Evolutionary conservation across 345 rosid genomes (phyloP), one percentile per base, ranked within the genome.

Genomic region (Erodium maritimum): DNA sequence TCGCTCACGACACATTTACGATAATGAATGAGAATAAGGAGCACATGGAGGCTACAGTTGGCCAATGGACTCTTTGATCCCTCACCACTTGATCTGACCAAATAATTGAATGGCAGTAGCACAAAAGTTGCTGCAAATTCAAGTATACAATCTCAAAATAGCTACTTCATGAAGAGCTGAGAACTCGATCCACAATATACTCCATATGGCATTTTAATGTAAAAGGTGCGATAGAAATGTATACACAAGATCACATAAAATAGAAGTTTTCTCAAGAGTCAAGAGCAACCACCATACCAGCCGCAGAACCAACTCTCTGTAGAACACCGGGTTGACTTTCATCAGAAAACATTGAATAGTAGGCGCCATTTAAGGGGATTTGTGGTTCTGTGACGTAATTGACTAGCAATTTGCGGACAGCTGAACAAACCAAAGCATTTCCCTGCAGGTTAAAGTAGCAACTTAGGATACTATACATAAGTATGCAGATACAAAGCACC

Each of bases 281-380:
- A 37, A 60, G 58, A 8, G 50, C 52, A 52, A 60, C 67, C 20
- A 75, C 29, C 72, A 53, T 82, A 90, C 99, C 91, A 69, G 99
- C 97, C 53, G 85, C 95, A 64, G 88, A 82, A 60, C 96, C 81
- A 56, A 87, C 91, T 84, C 90, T 87, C 66, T 87, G 94, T 59
- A 93, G 71, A 71, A 90, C 90, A 54, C 97, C 90, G 63, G 85
- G 85, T 61, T 77, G 75, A 55, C 66, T 73, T 61, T 69, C 80
- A 45, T 80, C 86, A 52, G 80, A 67, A 74, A 77, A 83, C 52
- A 71, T 22, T 52, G 85, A 71, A 72, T 82, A 80, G 48, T 83
- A 14, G 60, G 78, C 70, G 48, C 61, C 65, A 61, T 70, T 83
- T 56, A 75, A 69, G 52, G 82, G 73, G 19, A 61, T 53, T 54